Conservation (phyloP, 768 basidiomycete genomes). For the Boletus barrowsii region DNA sequence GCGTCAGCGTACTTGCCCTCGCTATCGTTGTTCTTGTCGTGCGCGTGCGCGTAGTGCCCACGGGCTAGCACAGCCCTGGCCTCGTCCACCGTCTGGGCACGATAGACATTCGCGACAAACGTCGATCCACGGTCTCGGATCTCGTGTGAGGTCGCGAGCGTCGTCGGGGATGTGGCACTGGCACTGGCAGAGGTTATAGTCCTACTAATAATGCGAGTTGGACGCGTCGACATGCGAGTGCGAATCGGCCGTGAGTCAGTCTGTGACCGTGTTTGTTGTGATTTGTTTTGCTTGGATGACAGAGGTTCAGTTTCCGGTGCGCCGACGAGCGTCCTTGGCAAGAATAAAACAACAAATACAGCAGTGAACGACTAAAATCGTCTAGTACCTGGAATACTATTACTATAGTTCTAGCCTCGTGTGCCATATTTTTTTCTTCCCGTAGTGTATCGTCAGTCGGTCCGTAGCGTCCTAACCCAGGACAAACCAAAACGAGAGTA, state of each 20-base stretch:
- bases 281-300: too few species aligned
- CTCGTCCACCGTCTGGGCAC: slow-evolving; percentile 30
- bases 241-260: too few species aligned
- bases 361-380: background rate
- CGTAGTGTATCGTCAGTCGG: slow-evolving; percentile 3
- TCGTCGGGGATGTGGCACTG: background rate
- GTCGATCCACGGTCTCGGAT: slow-evolving; percentile 71
- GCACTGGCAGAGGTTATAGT: background rate
- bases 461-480: background rate
- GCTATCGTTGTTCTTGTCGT: too few species aligned
- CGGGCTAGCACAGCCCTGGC: slow-evolving; percentile 35
- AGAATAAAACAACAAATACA: background rate
- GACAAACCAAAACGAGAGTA: background rate
- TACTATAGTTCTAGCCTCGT: background rate
- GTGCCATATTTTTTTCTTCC: background rate
- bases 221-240: background rate
- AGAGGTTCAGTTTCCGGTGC: too few species aligned
- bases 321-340: background rate
- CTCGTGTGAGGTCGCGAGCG: slow-evolving; percentile 57
- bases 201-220: too few species aligned
- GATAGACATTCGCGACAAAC: slow-evolving; percentile 65
- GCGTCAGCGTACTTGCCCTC: too few species aligned
- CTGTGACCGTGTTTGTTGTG: too few species aligned
- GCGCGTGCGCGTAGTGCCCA: too few species aligned
- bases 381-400: background rate